Evolutionary conservation across 257 asterid species (phyloP).

Genomic region (Perilla frutescens): DNA sequence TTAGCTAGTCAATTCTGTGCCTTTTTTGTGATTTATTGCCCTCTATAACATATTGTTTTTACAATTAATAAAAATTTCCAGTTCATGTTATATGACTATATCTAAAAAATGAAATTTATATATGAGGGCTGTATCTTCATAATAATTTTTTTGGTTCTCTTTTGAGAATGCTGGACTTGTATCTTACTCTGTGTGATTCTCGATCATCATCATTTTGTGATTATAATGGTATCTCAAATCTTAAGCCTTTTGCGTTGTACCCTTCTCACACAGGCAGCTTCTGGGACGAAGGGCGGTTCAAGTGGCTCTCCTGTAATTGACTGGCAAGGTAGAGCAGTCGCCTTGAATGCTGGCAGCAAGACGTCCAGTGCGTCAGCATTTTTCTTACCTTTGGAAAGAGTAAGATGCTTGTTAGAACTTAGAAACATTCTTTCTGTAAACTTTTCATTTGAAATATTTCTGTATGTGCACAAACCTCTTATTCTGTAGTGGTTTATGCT

Average conservation of each 20-base stretch:
- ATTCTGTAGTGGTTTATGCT: not conserved
- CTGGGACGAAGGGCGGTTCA: slow-evolving; percentile 99
- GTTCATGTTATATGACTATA: not conserved
- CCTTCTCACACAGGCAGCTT: slow-evolving; percentile 78
- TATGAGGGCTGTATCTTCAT: not conserved
- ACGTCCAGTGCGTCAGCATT: slow-evolving; percentile 98
- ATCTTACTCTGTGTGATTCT: slow-evolving; percentile 14
- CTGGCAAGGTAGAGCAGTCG: slow-evolving; percentile 99
- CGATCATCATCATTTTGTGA: slow-evolving; percentile 17
- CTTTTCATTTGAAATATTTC: slow-evolving; percentile 12
- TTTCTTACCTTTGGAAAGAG: slow-evolving; percentile 98
- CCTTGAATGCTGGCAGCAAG: slow-evolving; percentile 99
- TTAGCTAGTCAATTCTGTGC: not conserved
- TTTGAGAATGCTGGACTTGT: slow-evolving; percentile 4
- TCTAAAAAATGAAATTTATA: not conserved
- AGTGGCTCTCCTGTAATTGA: slow-evolving; percentile 99
- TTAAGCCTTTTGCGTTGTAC: slow-evolving; percentile 15
- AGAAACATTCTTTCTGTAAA: slow-evolving; percentile 23
- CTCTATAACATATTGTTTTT: not conserved
- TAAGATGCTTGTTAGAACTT: slow-evolving; percentile 43
- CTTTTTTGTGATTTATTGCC: not conserved
- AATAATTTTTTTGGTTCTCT: slow-evolving; percentile 21
- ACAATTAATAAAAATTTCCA: not conserved
- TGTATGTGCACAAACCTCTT: slow-evolving; percentile 7
- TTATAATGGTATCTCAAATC: slow-evolving; percentile 14